These are phyloP conservation scores for Rhinocladiella mackenziei DNA, from an alignment of 2,329 filamentous ascomycete species.

Conservation along the genomic window DNA sequence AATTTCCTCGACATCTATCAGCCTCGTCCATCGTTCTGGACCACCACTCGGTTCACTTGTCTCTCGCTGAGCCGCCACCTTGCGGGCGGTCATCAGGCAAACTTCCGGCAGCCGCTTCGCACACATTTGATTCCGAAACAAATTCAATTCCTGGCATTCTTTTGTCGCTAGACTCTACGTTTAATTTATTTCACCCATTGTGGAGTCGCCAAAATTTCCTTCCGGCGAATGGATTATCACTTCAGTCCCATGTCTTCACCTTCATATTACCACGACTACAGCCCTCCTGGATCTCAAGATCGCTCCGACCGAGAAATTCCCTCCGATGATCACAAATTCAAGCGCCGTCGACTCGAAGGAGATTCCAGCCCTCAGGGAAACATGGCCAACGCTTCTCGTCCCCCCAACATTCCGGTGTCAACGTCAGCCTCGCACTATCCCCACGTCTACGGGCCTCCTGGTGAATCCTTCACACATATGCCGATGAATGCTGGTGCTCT, in stretches of 20 bases:
- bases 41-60: not conserved
- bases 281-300: conserved; percentile 13
- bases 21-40: conserved; percentile 5
- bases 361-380: conserved; percentile 6
- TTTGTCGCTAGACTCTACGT: too few species aligned
- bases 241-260: conserved; percentile 16
- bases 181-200: too few species aligned
- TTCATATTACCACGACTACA: conserved; percentile 17
- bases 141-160: too few species aligned
- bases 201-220: too few species aligned
- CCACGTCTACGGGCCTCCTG: not conserved
- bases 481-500: conserved; percentile 3
- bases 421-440: not conserved
- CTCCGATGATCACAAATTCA: conserved; percentile 16
- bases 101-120: too few species aligned
- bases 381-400: conserved; percentile 13
- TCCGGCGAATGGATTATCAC: conserved; percentile 13
- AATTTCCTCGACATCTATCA: not conserved
- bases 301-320: conserved; percentile 16
- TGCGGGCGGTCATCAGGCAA: not conserved
- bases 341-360: conserved; percentile 19
- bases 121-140: too few species aligned
- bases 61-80: conserved; percentile 1
- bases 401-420: not conserved
- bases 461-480: conserved; percentile 3